phyloP scores from a whole-genome alignment of 176 grass and related monocot species.

The Hordeum vulgare region MorexV3_pseudomolecules_assembly NC_058523.1:545903659-545904158 shows the following conservation, averaged over 20 bases:
- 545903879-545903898: background rate
- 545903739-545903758: slow-evolving; percentile 66
- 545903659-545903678: background rate
- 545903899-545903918: background rate
- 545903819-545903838: background rate
- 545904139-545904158: background rate
- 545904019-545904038: slow-evolving; percentile 87
- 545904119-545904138: background rate
- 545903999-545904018: slow-evolving; percentile 87
- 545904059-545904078: slow-evolving; percentile 24
- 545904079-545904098: slow-evolving; percentile 2
- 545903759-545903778: slow-evolving; percentile 81
- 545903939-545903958: slow-evolving; percentile 75
- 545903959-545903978: slow-evolving; percentile 84
- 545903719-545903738: slow-evolving; percentile 62
- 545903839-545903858: background rate
- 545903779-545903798: slow-evolving; percentile 49
- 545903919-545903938: slow-evolving; percentile 12
- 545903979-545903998: slow-evolving; percentile 92
- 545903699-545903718: slow-evolving; percentile 54
- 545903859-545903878: background rate
- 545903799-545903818: slow-evolving; percentile 53
- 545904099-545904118: slow-evolving; percentile 1
- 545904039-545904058: slow-evolving; percentile 56
- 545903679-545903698: slow-evolving; percentile 31